These are phyloP conservation scores for Penicillium salamii DNA, from an alignment of 495 filamentous ascomycete species.

Conservation along the genomic window DNA sequence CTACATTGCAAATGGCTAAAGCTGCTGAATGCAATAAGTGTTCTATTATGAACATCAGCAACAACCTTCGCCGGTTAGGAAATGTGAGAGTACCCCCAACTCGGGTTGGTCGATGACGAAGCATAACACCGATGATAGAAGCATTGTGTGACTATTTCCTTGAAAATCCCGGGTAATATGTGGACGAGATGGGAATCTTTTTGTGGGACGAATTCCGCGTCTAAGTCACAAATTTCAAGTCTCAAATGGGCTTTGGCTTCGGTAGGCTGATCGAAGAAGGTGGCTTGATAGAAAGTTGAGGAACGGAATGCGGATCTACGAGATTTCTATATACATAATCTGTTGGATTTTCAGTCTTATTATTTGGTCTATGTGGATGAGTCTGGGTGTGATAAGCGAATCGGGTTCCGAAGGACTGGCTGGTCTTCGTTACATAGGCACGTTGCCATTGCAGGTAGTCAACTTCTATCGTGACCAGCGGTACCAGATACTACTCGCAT, in stretches of 20 bases:
- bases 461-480: conserved; percentile 28
- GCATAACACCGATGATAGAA: conserved; percentile 20
- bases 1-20: conserved; percentile 15
- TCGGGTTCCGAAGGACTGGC: conserved; percentile 23
- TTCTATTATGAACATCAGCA: conserved; percentile 18
- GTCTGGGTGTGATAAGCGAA: conserved; percentile 24
- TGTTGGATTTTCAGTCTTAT: conserved; percentile 22
- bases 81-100: background rate
- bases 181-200: conserved; percentile 19
- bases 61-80: conserved; percentile 21
- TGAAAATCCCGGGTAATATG: conserved; percentile 17
- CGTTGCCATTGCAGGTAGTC: conserved; percentile 29
- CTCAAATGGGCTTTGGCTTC: conserved; percentile 7
- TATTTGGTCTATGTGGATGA: conserved; percentile 1
- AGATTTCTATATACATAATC: conserved; percentile 28
- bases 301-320: conserved; percentile 26
- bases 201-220: conserved; percentile 14
- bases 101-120: conserved; percentile 1
- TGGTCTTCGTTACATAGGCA: conserved; percentile 23
- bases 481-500: conserved; percentile 39
- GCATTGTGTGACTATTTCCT: conserved; percentile 14
- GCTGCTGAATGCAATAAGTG: conserved; percentile 16
- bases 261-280: conserved; percentile 11
- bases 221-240: conserved; percentile 10
- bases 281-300: conserved; percentile 1